Evolutionary conservation across 768 basidiomycete species (phyloP).

Genomic region (Porphyrellus cyaneotinctus): DNA sequence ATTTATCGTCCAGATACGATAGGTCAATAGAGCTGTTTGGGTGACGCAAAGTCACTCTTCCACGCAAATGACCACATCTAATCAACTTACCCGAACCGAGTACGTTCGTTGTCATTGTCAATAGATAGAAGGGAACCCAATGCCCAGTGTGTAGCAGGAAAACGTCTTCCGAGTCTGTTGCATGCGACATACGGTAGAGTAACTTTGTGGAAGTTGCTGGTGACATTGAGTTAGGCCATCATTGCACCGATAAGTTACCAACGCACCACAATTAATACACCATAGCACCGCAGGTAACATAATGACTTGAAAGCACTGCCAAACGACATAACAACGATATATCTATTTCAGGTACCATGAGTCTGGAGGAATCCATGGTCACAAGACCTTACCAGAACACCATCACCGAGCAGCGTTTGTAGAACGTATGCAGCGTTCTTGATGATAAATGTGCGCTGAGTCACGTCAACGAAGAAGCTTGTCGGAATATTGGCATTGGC

Average conservation of each 20-base stretch:
- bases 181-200: slow-evolving; percentile 2
- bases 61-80: background rate
- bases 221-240: background rate
- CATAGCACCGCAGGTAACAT: slow-evolving; percentile 14
- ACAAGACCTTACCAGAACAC: slow-evolving; percentile 9
- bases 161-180: background rate
- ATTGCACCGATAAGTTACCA: background rate
- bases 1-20: slow-evolving; percentile 16
- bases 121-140: slow-evolving; percentile 17
- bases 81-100: slow-evolving; percentile 17
- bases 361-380: background rate
- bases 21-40: slow-evolving; percentile 10
- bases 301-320: slow-evolving; percentile 14
- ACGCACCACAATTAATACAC: slow-evolving; percentile 17
- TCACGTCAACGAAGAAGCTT: slow-evolving; percentile 27
- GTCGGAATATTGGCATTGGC: slow-evolving; percentile 15
- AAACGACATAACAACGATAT: slow-evolving; percentile 24
- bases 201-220: slow-evolving; percentile 10
- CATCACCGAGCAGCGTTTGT: slow-evolving; percentile 24
- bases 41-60: background rate
- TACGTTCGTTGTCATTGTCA: slow-evolving; percentile 21
- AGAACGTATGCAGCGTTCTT: slow-evolving; percentile 26
- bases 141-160: background rate
- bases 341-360: slow-evolving; percentile 6
- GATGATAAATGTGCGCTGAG: slow-evolving; percentile 29